These are phyloP conservation scores for Furcasterigmium furcatum DNA, from an alignment of 2,329 filamentous ascomycete genomes.

Conservation along the genomic window DNA sequence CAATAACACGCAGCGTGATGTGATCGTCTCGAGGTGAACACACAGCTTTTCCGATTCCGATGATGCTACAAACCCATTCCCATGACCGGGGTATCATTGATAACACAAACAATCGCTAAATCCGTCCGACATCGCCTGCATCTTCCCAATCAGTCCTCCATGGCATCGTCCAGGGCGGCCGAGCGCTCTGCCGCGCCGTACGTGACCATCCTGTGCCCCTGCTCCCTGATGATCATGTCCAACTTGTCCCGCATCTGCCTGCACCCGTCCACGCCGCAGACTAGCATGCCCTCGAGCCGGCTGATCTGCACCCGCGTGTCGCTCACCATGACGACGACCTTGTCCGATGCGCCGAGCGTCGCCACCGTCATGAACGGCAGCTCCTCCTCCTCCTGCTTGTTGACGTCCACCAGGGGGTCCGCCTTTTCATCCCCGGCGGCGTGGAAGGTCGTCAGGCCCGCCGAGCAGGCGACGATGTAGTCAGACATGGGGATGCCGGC, in stretches of 20 bases:
- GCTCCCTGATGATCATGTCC: slow-evolving; percentile 73
- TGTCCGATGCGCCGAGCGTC: slow-evolving; percentile 71
- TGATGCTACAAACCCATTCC: slow-evolving; percentile 1
- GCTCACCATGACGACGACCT: slow-evolving; percentile 76
- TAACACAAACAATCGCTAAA: neutral
- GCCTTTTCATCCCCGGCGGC: slow-evolving; percentile 63
- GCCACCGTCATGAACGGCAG: slow-evolving; percentile 85
- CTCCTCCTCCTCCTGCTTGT: slow-evolving; percentile 79
- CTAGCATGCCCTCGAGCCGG: slow-evolving; percentile 87
- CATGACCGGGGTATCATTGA: neutral
- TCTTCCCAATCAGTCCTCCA: slow-evolving; percentile 32
- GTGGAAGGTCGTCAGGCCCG: slow-evolving; percentile 71
- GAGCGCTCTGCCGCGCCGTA: slow-evolving; percentile 50
- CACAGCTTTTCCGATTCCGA: neutral
- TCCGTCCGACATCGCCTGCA: neutral
- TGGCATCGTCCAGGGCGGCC: slow-evolving; percentile 45
- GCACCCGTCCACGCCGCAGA: slow-evolving; percentile 88
- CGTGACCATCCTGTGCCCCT: slow-evolving; percentile 61
- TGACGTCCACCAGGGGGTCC: slow-evolving; percentile 78
- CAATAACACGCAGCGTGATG: neutral
- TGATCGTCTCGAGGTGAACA: neutral
- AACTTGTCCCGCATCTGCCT: slow-evolving; percentile 79
- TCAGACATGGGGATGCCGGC: slow-evolving; percentile 94
- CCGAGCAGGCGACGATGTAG: slow-evolving; percentile 85
- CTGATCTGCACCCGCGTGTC: slow-evolving; percentile 84